Conservation (phyloP, 345 rosid genomes). For the Syzygium oleosum region DNA sequence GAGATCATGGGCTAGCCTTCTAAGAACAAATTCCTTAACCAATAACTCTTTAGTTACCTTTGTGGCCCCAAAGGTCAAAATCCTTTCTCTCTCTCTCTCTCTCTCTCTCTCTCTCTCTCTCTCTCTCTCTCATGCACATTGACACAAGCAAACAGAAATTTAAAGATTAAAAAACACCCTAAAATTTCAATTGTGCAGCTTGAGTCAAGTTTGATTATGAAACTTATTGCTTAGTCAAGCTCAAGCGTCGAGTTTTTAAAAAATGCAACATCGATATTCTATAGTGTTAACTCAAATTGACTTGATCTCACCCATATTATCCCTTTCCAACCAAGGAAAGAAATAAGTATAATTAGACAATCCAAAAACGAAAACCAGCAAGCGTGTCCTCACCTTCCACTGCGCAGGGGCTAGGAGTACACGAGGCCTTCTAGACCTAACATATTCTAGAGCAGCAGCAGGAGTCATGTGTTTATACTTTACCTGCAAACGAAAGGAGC, state of each 20-base stretch:
- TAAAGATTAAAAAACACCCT: background rate
- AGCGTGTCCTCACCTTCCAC: conserved; percentile 34
- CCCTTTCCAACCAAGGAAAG: background rate
- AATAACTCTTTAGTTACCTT: background rate
- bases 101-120: no score
- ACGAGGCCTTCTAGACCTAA: conserved; percentile 54
- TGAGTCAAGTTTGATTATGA: background rate
- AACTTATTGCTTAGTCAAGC: background rate
- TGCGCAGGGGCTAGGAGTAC: conserved; percentile 58
- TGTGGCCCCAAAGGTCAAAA: background rate
- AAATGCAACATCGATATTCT: background rate
- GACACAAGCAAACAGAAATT: background rate
- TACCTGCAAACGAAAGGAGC: conserved; percentile 25
- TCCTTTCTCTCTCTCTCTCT: no score
- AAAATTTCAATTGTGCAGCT: background rate
- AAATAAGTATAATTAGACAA: background rate
- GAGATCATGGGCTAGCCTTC: no score
- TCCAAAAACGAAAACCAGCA: background rate
- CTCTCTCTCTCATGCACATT: background rate
- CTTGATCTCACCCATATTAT: background rate
- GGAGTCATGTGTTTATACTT: conserved; percentile 52
- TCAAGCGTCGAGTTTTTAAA: background rate
- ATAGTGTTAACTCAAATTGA: background rate
- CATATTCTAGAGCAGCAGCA: conserved; percentile 40
- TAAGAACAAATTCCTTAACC: background rate